Evolutionary conservation across 2,329 filamentous ascomycete species (phyloP), one percentile per base, ranked within the genome.

Genomic region (Pseudohalonectria lignicola): DNA sequence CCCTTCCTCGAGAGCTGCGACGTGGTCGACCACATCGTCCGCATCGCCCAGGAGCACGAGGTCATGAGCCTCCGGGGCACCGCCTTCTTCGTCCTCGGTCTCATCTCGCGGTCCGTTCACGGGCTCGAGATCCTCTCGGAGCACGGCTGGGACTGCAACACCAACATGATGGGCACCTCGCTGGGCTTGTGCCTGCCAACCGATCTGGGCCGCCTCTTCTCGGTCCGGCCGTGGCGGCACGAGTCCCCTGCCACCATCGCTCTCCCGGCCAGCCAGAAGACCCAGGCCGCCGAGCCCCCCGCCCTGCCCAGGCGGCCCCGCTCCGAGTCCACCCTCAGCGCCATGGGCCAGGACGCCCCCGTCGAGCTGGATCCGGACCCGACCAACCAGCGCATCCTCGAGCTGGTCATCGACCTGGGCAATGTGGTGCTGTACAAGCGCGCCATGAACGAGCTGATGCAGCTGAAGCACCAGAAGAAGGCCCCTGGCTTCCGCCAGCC

Each of bases 61-160:
- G 84, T 98, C 36, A 82, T 98, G 77, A 94, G 86, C 41, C 70
- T 98, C 50, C 76, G 93, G 32, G 92, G 93, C 28, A 98, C 93
- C 1, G 92, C 92, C 1, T 96, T 96, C 59, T 98, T 95, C 51
- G 92, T 95, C 1, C 64, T 98, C 0, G 92, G 92, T 0, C 65
- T 98, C 41, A 90, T 98, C 39, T 95, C 88, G 2, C 74, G 92
- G 39, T 96, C 90, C 37, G 71, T 87, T 8, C 90, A 95, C 52
- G 92, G 92, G 1, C 74, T 96, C 19, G 86, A 94, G 56, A 94
- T 96, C 41, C 63, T 98, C 12, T 80, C 82, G 1, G 86, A 94
- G 52, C 71, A 84, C 52, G 88, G 88, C 10, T 98, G 93, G 93
- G 88, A 94, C 51, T 85, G 87, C 9, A 90, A 87, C 42, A 82